Evolutionary conservation across 2,329 filamentous ascomycete species (phyloP), one percentile per base, ranked within the genome.

Genomic region (Drechmeria coniospora): DNA sequence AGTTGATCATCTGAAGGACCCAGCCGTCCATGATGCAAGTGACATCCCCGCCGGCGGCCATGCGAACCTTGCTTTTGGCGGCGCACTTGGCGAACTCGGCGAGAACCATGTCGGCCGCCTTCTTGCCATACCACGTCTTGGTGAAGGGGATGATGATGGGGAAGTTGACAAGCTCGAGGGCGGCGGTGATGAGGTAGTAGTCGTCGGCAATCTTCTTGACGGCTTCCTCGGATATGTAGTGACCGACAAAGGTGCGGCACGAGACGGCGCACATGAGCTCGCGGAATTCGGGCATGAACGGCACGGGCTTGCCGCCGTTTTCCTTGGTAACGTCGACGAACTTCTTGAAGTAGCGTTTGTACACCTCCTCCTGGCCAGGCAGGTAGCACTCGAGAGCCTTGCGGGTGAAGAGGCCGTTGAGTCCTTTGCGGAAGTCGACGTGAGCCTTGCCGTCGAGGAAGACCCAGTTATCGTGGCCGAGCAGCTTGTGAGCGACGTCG

Each of bases 81-180:
- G 87, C 80, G 48, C 87, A 94, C 57, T 83, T 86, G 50, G 78
- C 61, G 48, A 95, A 95, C 51, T 93, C 86, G 26, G 67, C 68
- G 39, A 95, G 64, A 19, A 93, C 83, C 75, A 92, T 83, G 46
- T 93, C 82, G 32, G 87, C 76, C 17, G 84, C 83, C 61, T 86
- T 92, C 68, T 94, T 93, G 44, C 87, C 90, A 48, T 92, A 92
- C 84, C 84, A 95, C 5, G 84, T 84, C 63, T 84, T 87, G 50
- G 86, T 94, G 64, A 72, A 95, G 21, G 87, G 87, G 22, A 95
- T 57, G 50, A 95, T 94, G 57, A 95, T 79, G 33, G 90, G 87
- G 63, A 95, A 93, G 64, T 95, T 95, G 64, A 98, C 90, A 25
- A 95, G 70, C 56, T 98, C 90, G 41, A 95, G 71, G 14, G 90